Conservation (phyloP, 1,284 basidiomycete genomes). For the Rhodotorula sp. region DNA sequence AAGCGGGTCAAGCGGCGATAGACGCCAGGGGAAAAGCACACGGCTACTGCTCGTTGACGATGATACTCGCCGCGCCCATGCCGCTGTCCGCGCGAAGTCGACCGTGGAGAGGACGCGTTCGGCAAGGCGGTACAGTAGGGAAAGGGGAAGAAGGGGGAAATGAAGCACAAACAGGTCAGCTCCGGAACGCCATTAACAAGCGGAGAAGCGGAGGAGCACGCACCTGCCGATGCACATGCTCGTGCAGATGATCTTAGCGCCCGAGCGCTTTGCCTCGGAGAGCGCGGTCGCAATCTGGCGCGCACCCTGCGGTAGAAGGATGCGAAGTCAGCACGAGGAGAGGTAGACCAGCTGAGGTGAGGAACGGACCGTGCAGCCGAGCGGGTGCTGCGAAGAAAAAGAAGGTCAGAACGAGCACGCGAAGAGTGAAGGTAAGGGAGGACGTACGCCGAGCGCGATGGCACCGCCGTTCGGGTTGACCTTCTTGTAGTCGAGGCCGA, state of each 20-base stretch:
- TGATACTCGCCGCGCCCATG: conserved; percentile 47
- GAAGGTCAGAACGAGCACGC: not conserved
- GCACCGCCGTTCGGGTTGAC: conserved; percentile 57
- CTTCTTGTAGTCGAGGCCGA: conserved; percentile 54
- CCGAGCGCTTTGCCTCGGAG: conserved; percentile 69
- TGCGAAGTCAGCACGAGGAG: not conserved
- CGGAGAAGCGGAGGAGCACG: too few relatives aligned
- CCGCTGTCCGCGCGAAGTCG: too few relatives aligned
- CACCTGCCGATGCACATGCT: conserved; percentile 77
- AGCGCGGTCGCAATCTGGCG: conserved; percentile 84
- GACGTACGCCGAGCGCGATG: conserved; percentile 56
- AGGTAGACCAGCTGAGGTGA: not conserved
- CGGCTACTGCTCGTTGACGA: conserved; percentile 10
- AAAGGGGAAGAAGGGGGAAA: too few relatives aligned
- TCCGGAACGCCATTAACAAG: too few relatives aligned
- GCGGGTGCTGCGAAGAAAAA: conserved; percentile 12
- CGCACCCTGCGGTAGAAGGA: conserved; percentile 55
- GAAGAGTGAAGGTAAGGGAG: conserved; percentile 1
- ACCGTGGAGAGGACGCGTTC: too few relatives aligned
- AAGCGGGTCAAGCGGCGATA: not conserved
- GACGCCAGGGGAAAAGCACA: not conserved
- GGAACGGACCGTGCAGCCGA: conserved; percentile 19
- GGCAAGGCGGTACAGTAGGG: too few relatives aligned
- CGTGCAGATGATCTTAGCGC: conserved; percentile 69
- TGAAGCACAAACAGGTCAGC: too few relatives aligned